Evolutionary conservation across 2,329 filamentous ascomycete species (phyloP).

Genomic region (Akanthomyces dipterigenus): DNA sequence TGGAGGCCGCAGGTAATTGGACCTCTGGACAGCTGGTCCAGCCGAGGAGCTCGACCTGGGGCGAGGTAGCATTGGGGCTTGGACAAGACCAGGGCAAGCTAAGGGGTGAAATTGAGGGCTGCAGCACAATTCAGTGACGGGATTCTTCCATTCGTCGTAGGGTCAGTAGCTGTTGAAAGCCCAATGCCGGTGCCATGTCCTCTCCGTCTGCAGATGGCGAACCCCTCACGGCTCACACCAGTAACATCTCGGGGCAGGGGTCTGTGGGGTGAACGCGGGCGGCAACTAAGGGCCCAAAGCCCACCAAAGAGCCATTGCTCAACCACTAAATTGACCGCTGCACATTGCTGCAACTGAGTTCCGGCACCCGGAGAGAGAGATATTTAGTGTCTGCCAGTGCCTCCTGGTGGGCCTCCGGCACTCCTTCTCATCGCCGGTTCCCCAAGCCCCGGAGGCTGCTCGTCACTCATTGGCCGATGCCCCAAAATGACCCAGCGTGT

Average conservation of each 20-base stretch:
- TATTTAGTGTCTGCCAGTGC: too few relatives aligned
- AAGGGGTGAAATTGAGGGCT: background rate
- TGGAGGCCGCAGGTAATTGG: background rate
- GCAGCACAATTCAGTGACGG: background rate
- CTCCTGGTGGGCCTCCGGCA: background rate
- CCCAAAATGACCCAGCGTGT: background rate
- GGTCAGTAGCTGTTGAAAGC: background rate
- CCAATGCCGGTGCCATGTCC: background rate
- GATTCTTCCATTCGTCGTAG: background rate
- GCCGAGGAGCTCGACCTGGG: background rate
- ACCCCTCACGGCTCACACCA: conserved; percentile 1
- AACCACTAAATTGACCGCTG: background rate
- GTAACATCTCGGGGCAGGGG: conserved; percentile 1
- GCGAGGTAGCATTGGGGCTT: conserved; percentile 3
- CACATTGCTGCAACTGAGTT: background rate
- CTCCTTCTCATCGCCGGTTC: background rate
- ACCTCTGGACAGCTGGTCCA: background rate
- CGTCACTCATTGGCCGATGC: background rate
- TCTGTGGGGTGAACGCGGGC: conserved; percentile 2
- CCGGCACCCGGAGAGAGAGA: background rate
- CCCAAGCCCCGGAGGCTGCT: background rate
- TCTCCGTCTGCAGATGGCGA: background rate
- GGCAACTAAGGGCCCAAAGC: background rate
- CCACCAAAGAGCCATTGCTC: background rate
- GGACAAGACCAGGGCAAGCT: background rate